Conservation (phyloP, 345 rosid genomes). For the Odontarrhena argentea region DNA sequence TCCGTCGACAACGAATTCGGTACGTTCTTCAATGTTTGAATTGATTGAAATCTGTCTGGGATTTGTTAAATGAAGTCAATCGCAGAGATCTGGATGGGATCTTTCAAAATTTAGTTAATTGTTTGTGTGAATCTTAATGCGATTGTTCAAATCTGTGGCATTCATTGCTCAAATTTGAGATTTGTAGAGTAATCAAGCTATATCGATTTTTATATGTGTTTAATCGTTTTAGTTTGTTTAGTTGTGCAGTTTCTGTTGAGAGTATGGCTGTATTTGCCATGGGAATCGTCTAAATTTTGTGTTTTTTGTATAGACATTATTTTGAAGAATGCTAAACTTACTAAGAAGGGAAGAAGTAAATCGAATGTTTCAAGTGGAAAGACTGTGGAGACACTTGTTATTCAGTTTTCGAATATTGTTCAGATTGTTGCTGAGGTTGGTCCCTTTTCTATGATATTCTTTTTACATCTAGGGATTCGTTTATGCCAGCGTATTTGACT, state of each 20-base stretch:
- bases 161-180: neutral
- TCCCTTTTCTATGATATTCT: constrained; percentile 13
- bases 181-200: too few relatives aligned
- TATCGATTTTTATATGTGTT: too few relatives aligned
- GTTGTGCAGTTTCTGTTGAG: too few relatives aligned
- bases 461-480: constrained; percentile 3
- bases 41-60: neutral
- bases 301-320: constrained; percentile 60
- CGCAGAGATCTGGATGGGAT: constrained; percentile 17
- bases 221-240: too few relatives aligned
- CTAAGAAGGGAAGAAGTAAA: constrained; percentile 65
- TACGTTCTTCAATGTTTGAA: constrained; percentile 31
- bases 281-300: too few relatives aligned
- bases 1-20: constrained; percentile 65
- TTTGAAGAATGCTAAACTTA: constrained; percentile 78
- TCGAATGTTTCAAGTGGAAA: constrained; percentile 58
- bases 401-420: constrained; percentile 65
- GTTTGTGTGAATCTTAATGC: constrained; percentile 1
- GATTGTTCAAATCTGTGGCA: neutral
- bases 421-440: constrained; percentile 79
- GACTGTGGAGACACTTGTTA: constrained; percentile 60
- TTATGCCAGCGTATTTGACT: constrained; percentile 22
- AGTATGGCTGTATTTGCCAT: too few relatives aligned
- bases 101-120: constrained; percentile 1
- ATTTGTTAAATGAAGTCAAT: neutral